Percentiles rank a stretch among this genome's conserved stretches.
Conservation (phyloP, 228 moss, liverwort and hornwort genomes). For the Sphagnum magellanicum region DNA sequence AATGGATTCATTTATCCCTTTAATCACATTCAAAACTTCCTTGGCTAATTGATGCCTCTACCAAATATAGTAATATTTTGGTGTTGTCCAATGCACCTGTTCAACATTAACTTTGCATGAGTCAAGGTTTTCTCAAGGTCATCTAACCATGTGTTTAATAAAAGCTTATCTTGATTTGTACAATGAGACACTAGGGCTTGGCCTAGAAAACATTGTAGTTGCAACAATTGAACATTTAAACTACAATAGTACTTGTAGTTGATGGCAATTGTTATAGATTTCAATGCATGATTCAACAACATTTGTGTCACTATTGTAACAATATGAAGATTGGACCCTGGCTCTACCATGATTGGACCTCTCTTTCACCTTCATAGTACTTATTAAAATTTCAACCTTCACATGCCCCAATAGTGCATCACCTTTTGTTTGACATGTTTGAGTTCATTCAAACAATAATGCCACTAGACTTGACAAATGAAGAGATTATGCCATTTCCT, state of each 20-base stretch:
- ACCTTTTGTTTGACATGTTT: no score
- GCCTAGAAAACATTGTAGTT: neutral
- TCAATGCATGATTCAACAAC: neutral
- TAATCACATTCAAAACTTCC: constrained; percentile 2
- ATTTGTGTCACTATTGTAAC: neutral
- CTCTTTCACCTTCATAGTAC: no score
- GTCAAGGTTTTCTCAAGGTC: neutral
- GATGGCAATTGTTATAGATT: neutral
- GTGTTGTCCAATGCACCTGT: neutral
- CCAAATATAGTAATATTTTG: neutral
- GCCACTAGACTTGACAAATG: no score
- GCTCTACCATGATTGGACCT: neutral
- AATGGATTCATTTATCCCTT: neutral
- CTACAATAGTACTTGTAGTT: neutral
- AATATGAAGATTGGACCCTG: neutral
- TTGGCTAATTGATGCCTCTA: neutral
- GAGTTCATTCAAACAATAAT: no score
- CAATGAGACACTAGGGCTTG: neutral
- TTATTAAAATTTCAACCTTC: no score
- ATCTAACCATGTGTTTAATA: neutral
- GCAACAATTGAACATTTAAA: no score
- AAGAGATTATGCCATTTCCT: no score
- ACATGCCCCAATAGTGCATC: no score
- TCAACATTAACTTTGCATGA: neutral
- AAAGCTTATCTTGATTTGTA: neutral